Percentiles rank a stretch among this genome's conserved stretches.
Evolutionary conservation across 176 grass and related monocot species (phyloP).

Genomic region (Saccharum officinarum): DNA sequence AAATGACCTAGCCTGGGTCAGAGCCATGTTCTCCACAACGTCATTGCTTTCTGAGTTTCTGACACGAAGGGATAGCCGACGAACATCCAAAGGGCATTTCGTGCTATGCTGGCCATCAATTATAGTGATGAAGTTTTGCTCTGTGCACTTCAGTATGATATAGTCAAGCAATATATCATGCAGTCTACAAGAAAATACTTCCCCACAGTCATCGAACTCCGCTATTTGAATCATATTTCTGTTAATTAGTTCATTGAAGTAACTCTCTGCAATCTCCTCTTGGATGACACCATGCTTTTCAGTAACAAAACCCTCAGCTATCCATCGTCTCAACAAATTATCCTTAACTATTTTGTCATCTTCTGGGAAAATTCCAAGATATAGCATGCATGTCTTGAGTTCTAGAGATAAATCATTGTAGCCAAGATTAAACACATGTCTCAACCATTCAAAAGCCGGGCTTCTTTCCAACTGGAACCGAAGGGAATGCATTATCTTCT

Average conservation of each 20-base stretch:
- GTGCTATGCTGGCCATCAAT: background rate
- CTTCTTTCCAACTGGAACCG: background rate
- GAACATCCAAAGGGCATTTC: background rate
- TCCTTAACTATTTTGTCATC: background rate
- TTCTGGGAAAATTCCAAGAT: background rate
- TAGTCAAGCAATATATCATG: constrained; percentile 28
- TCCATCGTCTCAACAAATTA: background rate
- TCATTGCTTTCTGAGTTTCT: background rate
- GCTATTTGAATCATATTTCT: constrained; percentile 23
- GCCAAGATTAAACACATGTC: background rate
- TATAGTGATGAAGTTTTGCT: constrained; percentile 28
- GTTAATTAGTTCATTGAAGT: background rate
- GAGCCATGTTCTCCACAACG: background rate
- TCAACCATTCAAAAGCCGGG: background rate
- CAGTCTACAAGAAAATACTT: constrained; percentile 7
- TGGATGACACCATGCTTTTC: background rate
- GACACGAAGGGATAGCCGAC: constrained; percentile 15
- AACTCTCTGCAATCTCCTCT: background rate
- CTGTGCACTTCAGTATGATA: constrained; percentile 17
- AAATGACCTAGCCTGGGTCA: constrained; percentile 8
- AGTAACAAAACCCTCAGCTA: background rate
- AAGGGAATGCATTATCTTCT: background rate
- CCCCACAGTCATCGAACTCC: constrained; percentile 8
- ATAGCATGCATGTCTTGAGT: background rate
- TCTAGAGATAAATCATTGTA: background rate